Conservation (phyloP, 2,329 filamentous ascomycete genomes). For the Neopestalotiopsis rosae region DNA sequence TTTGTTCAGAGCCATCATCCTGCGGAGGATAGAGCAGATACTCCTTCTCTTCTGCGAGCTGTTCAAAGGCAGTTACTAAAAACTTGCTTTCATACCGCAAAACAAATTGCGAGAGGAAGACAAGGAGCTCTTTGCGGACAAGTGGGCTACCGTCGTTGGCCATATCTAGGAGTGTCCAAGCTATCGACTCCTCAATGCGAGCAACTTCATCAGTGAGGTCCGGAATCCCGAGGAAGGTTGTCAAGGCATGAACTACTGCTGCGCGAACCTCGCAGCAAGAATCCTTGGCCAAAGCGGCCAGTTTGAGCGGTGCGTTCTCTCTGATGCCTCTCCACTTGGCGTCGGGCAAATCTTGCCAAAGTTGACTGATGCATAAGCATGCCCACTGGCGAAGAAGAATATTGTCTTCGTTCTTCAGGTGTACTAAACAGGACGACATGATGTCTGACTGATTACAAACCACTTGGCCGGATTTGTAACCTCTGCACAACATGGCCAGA, state of each 20-base stretch:
- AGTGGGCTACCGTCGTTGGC: slow-evolving; percentile 92
- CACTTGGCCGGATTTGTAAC: slow-evolving; percentile 87
- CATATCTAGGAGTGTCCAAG: slow-evolving; percentile 88
- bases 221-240: slow-evolving; percentile 91
- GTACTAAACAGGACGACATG: slow-evolving; percentile 83
- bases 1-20: slow-evolving; percentile 62
- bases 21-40: slow-evolving; percentile 62
- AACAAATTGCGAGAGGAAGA: slow-evolving; percentile 93
- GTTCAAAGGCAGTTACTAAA: slow-evolving; percentile 88
- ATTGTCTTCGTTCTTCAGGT: slow-evolving; percentile 86
- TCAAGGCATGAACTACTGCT: slow-evolving; percentile 91
- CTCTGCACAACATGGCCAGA: slow-evolving; percentile 94
- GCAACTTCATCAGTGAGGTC: slow-evolving; percentile 91
- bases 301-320: slow-evolving; percentile 80
- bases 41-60: slow-evolving; percentile 82
- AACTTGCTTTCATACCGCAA: slow-evolving; percentile 92
- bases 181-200: slow-evolving; percentile 88
- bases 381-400: slow-evolving; percentile 93
- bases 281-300: slow-evolving; percentile 83
- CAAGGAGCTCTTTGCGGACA: slow-evolving; percentile 89
- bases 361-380: slow-evolving; percentile 90
- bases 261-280: slow-evolving; percentile 90
- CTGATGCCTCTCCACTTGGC: slow-evolving; percentile 96
- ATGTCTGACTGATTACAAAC: slow-evolving; percentile 91
- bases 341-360: slow-evolving; percentile 90